Conservation (phyloP, 2,329 filamentous ascomycete species). For the Calonectria hongkongensis region DNA sequence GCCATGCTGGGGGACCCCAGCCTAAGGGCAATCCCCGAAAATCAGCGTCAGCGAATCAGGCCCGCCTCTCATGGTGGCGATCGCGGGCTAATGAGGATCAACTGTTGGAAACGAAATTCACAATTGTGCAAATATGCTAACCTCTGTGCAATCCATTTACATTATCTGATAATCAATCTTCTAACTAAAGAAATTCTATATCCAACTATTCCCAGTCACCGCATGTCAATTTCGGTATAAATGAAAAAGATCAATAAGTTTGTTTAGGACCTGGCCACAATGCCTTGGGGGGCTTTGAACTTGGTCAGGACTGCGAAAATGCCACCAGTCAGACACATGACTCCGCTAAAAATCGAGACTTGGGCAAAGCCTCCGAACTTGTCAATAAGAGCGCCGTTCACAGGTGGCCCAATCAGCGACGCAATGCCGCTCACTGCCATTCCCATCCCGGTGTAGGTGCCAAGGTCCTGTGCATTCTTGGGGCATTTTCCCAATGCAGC, state of each 20-base stretch:
- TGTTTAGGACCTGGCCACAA: slow-evolving; percentile 20
- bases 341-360: slow-evolving; percentile 51
- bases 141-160: not conserved
- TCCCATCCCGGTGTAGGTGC: slow-evolving; percentile 73
- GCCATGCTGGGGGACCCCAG: not conserved
- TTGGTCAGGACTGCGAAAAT: slow-evolving; percentile 44
- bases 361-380: slow-evolving; percentile 58
- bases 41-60: not conserved
- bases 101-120: not conserved
- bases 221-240: not conserved
- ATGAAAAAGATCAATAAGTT: not conserved
- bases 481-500: slow-evolving; percentile 63
- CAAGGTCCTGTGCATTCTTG: slow-evolving; percentile 60
- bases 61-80: not conserved
- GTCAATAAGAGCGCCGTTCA: slow-evolving; percentile 61
- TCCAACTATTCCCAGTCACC: not conserved
- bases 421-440: slow-evolving; percentile 66
- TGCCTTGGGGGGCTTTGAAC: slow-evolving; percentile 27
- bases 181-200: not conserved
- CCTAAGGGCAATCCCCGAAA: not conserved
- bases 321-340: slow-evolving; percentile 47
- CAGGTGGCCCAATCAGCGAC: slow-evolving; percentile 64
- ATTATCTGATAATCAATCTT: not conserved
- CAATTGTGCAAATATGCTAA: not conserved
- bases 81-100: too few species aligned